Percentiles rank a stretch among this genome's conserved stretches.
These are phyloP conservation scores for Datura wrightii DNA, from an alignment of 257 asterid species.

Conservation along the genomic window DNA sequence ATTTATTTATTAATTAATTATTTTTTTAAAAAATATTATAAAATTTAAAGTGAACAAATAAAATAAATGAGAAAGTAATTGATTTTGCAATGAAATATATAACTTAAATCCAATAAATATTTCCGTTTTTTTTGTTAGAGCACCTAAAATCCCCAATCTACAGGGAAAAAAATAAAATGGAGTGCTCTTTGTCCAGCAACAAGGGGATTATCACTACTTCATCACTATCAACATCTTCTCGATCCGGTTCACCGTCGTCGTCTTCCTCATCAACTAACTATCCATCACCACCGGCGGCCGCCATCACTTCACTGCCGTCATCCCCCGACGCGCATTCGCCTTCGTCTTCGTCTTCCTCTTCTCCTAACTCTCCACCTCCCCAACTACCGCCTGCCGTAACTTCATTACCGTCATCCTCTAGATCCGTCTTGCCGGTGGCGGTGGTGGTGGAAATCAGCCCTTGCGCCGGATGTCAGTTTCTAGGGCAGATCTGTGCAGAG, in stretches of 20 bases:
- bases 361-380: constrained; percentile 34
- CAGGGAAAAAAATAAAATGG: neutral
- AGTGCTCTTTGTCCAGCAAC: neutral
- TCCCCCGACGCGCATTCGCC: constrained; percentile 36
- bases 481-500: constrained; percentile 63
- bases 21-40: too few species aligned
- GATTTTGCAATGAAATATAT: too few species aligned
- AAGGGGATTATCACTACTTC: neutral
- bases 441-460: constrained; percentile 53
- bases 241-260: too few species aligned
- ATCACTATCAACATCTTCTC: neutral
- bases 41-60: too few species aligned
- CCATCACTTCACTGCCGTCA: neutral
- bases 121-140: too few species aligned
- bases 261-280: neutral
- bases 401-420: neutral
- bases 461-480: constrained; percentile 69
- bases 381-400: constrained; percentile 30
- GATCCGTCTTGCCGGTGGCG: neutral
- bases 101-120: too few species aligned
- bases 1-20: too few species aligned
- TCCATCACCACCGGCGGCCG: neutral
- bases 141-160: too few species aligned
- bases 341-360: constrained; percentile 34
- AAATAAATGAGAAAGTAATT: too few species aligned